These are phyloP conservation scores for Alternaria brassicicola DNA, from an alignment of 2,329 filamentous ascomycete species.

Conservation along the genomic window DNA sequence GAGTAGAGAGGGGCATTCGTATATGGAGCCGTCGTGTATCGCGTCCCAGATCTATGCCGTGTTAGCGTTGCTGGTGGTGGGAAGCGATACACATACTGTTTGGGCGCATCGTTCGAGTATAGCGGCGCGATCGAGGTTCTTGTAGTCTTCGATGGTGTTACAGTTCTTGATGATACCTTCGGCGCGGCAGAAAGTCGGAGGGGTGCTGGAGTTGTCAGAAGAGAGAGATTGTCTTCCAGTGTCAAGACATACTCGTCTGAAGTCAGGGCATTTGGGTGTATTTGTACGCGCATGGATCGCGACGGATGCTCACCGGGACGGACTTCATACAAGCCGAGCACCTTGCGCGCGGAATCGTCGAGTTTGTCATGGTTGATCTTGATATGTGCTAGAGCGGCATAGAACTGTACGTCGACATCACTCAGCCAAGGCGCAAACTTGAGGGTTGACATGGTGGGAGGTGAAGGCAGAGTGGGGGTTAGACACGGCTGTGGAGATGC, in stretches of 20 bases:
- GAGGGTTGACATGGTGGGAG: slow-evolving; percentile 52
- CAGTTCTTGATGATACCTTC: slow-evolving; percentile 96
- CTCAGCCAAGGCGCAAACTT: slow-evolving; percentile 90
- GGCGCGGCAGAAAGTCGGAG: slow-evolving; percentile 69
- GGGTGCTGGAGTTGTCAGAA: slow-evolving; percentile 33
- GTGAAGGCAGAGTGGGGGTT: slow-evolving; percentile 3
- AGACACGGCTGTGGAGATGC: not conserved
- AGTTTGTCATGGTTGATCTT: slow-evolving; percentile 98
- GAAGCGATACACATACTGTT: slow-evolving; percentile 63
- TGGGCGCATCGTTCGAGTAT: slow-evolving; percentile 79
- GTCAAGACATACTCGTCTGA: slow-evolving; percentile 72
- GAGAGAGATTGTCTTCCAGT: not conserved
- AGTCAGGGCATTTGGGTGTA: slow-evolving; percentile 84
- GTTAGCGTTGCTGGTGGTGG: not conserved
- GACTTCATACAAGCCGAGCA: slow-evolving; percentile 89
- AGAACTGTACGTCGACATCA: slow-evolving; percentile 95
- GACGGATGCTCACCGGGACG: slow-evolving; percentile 72
- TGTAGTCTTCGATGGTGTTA: slow-evolving; percentile 95
- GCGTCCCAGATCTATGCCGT: slow-evolving; percentile 85
- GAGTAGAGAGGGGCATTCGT: slow-evolving; percentile 89
- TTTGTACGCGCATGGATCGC: slow-evolving; percentile 85
- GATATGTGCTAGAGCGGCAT: slow-evolving; percentile 84
- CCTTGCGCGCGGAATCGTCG: slow-evolving; percentile 85
- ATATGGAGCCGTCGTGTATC: slow-evolving; percentile 94
- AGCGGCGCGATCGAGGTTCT: slow-evolving; percentile 76